Conservation (phyloP, 83 land plant species). For the Picea abies region DNA sequence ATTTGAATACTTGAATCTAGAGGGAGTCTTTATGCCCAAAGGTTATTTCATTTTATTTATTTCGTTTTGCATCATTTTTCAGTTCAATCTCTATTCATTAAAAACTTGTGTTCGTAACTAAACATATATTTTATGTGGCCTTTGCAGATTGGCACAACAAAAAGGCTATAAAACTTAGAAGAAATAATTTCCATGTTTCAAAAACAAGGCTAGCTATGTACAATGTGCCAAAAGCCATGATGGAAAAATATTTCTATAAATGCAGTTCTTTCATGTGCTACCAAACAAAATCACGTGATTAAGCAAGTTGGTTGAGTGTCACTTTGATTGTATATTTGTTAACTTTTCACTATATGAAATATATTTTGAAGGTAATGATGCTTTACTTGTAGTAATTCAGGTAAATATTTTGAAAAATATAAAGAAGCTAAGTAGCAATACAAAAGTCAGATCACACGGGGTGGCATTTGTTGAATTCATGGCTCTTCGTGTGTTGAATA, state of each 20-base stretch:
- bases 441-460: slow-evolving; percentile 67
- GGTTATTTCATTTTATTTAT: no score
- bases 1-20: no score
- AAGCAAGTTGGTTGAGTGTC: slow-evolving; percentile 61
- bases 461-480: slow-evolving; percentile 95
- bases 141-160: slow-evolving; percentile 64
- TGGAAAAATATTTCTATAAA: slow-evolving; percentile 68
- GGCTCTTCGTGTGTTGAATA: slow-evolving; percentile 92
- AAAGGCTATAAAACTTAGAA: slow-evolving; percentile 70
- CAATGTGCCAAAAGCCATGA: slow-evolving; percentile 89
- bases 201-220: slow-evolving; percentile 85
- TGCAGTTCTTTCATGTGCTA: slow-evolving; percentile 84
- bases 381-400: slow-evolving; percentile 36
- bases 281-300: slow-evolving; percentile 88
- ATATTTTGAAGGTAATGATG: not conserved
- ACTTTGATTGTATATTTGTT: not conserved
- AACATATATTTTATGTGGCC: not conserved
- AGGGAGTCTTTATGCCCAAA: no score
- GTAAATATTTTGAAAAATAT: slow-evolving; percentile 77
- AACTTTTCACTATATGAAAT: not conserved
- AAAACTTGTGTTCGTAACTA: no score
- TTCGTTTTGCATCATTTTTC: no score
- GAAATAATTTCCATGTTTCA: slow-evolving; percentile 96
- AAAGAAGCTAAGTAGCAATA: slow-evolving; percentile 40
- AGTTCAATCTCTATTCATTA: no score